phyloP scores from a whole-genome alignment of 208 protist species.

The Leishmania braziliensis region DNA sequence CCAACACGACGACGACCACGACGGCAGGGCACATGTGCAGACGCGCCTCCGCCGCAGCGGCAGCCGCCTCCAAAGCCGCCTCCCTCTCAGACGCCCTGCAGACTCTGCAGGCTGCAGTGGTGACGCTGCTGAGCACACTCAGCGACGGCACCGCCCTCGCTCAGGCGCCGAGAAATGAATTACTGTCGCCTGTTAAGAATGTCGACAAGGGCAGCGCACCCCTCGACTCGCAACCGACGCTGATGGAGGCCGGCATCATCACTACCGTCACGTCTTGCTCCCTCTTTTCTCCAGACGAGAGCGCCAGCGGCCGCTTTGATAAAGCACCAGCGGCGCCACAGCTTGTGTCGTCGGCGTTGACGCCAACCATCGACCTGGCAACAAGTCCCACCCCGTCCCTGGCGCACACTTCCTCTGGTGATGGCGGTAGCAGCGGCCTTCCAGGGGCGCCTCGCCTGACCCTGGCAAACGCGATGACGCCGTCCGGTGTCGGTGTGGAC shows the following conservation, averaged over 20 bases:
- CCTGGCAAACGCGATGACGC: background rate
- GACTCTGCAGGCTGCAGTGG: slow-evolving; percentile 39
- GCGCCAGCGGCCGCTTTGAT: background rate
- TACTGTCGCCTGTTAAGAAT: background rate
- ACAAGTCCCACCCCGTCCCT: no score
- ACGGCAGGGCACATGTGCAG: slow-evolving; percentile 4
- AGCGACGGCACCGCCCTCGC: slow-evolving; percentile 37
- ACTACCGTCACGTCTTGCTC: background rate
- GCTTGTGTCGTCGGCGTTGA: slow-evolving; percentile 11
- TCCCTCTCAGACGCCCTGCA: slow-evolving; percentile 39
- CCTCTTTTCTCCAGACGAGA: background rate
- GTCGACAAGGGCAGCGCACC: background rate
- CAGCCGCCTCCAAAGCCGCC: slow-evolving; percentile 32
- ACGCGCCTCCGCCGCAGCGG: slow-evolving; percentile 10
- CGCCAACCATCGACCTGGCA: background rate
- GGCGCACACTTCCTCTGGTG: background rate
- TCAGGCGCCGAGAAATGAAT: background rate
- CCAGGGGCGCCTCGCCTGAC: no score
- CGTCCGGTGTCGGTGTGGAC: background rate
- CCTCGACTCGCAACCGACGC: background rate
- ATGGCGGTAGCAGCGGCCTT: no score
- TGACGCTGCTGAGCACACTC: slow-evolving; percentile 41
- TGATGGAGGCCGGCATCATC: background rate
- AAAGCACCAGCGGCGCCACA: slow-evolving; percentile 15
- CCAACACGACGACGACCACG: slow-evolving; percentile 12